Percentiles rank a stretch among this genome's conserved stretches.
These are phyloP conservation scores for Coniochaeta pulveracea DNA, from an alignment of 2,329 filamentous ascomycete genomes.

Conservation along the genomic window DNA sequence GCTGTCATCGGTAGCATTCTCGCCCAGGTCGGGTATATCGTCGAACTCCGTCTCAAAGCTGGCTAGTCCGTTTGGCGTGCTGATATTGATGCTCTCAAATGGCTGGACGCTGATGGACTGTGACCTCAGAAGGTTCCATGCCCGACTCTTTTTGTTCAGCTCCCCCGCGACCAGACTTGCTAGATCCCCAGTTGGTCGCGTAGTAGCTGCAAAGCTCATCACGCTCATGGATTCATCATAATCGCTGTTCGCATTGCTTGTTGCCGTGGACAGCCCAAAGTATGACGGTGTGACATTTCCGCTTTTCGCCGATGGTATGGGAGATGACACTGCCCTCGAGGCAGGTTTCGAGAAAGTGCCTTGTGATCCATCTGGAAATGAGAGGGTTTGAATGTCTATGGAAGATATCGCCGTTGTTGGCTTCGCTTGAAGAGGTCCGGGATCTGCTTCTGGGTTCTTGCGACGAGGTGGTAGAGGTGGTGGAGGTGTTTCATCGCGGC, in stretches of 20 bases:
- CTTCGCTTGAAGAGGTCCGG: conserved; percentile 37
- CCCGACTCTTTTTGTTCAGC: conserved; percentile 51
- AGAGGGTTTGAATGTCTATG: conserved; percentile 67
- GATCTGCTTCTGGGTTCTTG: conserved; percentile 20
- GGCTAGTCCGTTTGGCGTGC: conserved; percentile 40
- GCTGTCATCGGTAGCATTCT: conserved; percentile 34
- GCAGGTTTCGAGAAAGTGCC: conserved; percentile 45
- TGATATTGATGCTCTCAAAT: conserved; percentile 41
- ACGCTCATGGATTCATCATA: conserved; percentile 54
- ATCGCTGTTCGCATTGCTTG: conserved; percentile 37
- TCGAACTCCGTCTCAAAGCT: conserved; percentile 73
- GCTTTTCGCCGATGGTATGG: conserved; percentile 20
- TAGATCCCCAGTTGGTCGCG: conserved; percentile 56
- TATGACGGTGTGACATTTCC: conserved; percentile 26
- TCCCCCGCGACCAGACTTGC: conserved; percentile 74
- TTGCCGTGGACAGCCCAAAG: conserved; percentile 11
- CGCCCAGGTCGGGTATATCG: conserved; percentile 41
- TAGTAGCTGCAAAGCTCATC: conserved; percentile 53
- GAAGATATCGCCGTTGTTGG: conserved; percentile 80
- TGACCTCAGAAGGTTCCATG: conserved; percentile 56
- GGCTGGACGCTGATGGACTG: conserved; percentile 49
- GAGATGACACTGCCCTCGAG: conserved; percentile 23
- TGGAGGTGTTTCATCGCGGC: conserved; percentile 9
- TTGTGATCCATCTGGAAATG: conserved; percentile 57
- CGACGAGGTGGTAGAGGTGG: conserved; percentile 16